Conservation (phyloP, 352 stramenopile genomes). For the Thalassiosira delicatula region DNA sequence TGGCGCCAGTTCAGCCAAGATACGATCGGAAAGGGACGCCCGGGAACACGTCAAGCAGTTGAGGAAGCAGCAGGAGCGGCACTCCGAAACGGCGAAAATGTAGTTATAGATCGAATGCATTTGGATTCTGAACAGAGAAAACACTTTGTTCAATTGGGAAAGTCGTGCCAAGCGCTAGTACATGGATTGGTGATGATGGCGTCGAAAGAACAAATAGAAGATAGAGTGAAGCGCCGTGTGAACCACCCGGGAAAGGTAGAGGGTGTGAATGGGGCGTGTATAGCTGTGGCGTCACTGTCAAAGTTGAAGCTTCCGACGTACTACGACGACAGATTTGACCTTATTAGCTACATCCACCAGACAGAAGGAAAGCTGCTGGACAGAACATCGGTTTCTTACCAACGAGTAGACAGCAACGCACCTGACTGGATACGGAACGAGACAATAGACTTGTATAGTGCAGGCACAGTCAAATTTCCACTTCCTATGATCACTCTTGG, state of each 20-base stretch:
- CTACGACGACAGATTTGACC: slow-evolving; percentile 71
- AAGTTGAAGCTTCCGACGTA: slow-evolving; percentile 60
- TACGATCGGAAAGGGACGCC: slow-evolving; percentile 77
- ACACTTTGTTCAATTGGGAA: slow-evolving; percentile 66
- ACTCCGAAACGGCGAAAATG: slow-evolving; percentile 57
- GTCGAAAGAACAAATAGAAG: slow-evolving; percentile 55
- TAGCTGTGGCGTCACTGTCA: slow-evolving; percentile 57
- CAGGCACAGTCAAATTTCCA: too few species aligned
- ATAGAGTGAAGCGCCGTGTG: slow-evolving; percentile 67
- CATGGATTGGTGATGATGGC: slow-evolving; percentile 72
- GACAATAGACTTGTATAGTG: slow-evolving; percentile 40
- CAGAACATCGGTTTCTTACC: too few species aligned
- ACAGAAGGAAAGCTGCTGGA: slow-evolving; percentile 29
- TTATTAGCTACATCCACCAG: slow-evolving; percentile 62
- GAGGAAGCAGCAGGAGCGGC: slow-evolving; percentile 52
- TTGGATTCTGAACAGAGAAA: slow-evolving; percentile 68
- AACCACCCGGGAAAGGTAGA: slow-evolving; percentile 80
- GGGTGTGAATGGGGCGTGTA: slow-evolving; percentile 62
- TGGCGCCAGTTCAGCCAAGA: slow-evolving; percentile 81
- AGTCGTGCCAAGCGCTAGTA: slow-evolving; percentile 55
- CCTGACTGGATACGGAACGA: neutral
- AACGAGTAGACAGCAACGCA: slow-evolving; percentile 1
- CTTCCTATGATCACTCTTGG: too few species aligned
- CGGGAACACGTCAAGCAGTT: slow-evolving; percentile 73
- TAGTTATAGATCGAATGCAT: slow-evolving; percentile 84